Evolutionary conservation across 768 basidiomycete species (phyloP).

Genomic region (Amanita muscaria): DNA sequence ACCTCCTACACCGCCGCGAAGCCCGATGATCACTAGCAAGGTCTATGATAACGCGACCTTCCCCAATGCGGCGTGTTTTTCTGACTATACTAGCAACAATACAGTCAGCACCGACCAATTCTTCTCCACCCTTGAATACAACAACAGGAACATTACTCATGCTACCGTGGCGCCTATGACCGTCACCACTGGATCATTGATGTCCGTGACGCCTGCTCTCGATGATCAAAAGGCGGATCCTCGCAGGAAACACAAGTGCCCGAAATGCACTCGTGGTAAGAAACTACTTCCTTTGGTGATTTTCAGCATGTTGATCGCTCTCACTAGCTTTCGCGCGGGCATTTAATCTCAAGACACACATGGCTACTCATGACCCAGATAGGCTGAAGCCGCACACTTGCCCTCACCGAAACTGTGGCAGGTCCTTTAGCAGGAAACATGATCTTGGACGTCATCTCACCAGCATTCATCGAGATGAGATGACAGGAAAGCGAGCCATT

Average conservation of each 20-base stretch:
- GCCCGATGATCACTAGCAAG: slow-evolving; percentile 32
- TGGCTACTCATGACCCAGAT: slow-evolving; percentile 91
- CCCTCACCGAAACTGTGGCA: slow-evolving; percentile 75
- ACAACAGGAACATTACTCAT: slow-evolving; percentile 38
- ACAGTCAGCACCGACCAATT: slow-evolving; percentile 38
- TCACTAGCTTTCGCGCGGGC: slow-evolving; percentile 78
- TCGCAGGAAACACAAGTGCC: slow-evolving; percentile 73
- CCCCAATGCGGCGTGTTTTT: slow-evolving; percentile 43
- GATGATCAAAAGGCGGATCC: slow-evolving; percentile 53
- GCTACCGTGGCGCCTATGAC: slow-evolving; percentile 50
- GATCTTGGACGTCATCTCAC: slow-evolving; percentile 86
- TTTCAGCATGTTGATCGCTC: slow-evolving; percentile 7
- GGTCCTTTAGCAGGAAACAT: slow-evolving; percentile 91
- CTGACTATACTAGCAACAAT: slow-evolving; percentile 52
- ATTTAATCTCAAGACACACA: slow-evolving; percentile 92
- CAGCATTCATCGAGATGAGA: slow-evolving; percentile 74
- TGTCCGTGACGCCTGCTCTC: slow-evolving; percentile 33
- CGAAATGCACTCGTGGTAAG: slow-evolving; percentile 64
- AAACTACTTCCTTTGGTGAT: slow-evolving; percentile 9
- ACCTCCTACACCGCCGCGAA: slow-evolving; percentile 50
- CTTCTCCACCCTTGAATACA: slow-evolving; percentile 27
- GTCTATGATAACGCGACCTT: slow-evolving; percentile 28
- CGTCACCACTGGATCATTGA: slow-evolving; percentile 39
- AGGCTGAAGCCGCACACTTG: slow-evolving; percentile 85
- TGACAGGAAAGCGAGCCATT: slow-evolving; percentile 39